Percentiles rank a stretch among this genome's conserved stretches.
Evolutionary conservation across 768 basidiomycete genomes (phyloP).

Genomic region (Mycena filopes): DNA sequence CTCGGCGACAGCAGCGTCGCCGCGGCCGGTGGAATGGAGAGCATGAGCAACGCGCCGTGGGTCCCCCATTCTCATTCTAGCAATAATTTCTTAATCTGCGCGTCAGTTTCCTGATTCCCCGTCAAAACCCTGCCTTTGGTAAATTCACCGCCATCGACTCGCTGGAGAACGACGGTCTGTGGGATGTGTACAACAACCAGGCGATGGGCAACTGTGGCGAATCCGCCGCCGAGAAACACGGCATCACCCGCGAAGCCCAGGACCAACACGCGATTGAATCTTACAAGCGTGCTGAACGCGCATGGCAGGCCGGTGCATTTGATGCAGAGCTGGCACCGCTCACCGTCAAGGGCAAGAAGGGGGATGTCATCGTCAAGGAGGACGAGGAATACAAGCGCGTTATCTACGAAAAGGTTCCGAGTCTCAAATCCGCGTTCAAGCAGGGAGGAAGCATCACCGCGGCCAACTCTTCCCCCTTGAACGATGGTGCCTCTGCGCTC

Average conservation of each 20-base stretch:
- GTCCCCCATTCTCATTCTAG: conserved; percentile 47
- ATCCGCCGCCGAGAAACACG: conserved; percentile 80
- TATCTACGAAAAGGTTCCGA: conserved; percentile 92
- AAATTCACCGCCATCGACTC: conserved; percentile 91
- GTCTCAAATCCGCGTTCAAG: conserved; percentile 90
- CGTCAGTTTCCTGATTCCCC: conserved; percentile 81
- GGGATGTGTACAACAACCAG: conserved; percentile 97
- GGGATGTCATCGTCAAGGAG: conserved; percentile 87
- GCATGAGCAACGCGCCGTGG: conserved; percentile 99
- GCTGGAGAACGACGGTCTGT: conserved; percentile 91
- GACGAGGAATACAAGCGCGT: conserved; percentile 99
- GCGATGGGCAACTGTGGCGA: conserved; percentile 99
- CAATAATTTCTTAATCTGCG: conserved; percentile 18
- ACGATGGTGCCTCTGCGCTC: conserved; percentile 96
- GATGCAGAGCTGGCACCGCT: conserved; percentile 90
- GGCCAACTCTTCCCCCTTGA: conserved; percentile 94
- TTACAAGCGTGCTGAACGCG: conserved; percentile 91
- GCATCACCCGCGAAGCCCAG: conserved; percentile 87
- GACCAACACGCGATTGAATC: conserved; percentile 95
- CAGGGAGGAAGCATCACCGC: conserved; percentile 92
- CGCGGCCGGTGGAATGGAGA: conserved; percentile 98
- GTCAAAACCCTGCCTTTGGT: conserved; percentile 86
- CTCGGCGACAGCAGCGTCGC: conserved; percentile 88
- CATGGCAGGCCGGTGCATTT: conserved; percentile 90
- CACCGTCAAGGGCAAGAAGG: conserved; percentile 93